Evolutionary conservation across 495 filamentous ascomycete genomes (phyloP), one percentile per base, ranked within the genome.

Genomic region (Tuber calosporum): DNA sequence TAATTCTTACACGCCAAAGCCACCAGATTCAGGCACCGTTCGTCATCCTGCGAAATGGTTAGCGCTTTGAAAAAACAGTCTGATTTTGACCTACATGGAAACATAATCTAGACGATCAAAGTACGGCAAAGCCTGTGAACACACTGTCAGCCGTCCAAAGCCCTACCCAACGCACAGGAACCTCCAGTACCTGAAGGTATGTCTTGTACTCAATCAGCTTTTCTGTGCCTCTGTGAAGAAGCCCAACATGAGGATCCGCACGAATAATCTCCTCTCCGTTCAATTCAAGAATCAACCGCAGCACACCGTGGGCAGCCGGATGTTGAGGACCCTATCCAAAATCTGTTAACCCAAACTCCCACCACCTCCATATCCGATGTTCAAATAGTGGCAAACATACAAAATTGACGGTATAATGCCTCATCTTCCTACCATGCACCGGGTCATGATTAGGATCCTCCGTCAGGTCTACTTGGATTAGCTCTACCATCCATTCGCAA

Each of bases 201-300:
- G 93, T 97, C 88, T 95, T 96, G 87, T 99, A 99, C 86, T 99
- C 96, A 83, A 97, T 98, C 85, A 99, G 89, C 88, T 99, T 99
- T 87, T 99, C 96, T 72, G 96, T 99, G 77, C 96, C 96, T 81
- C 96, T 89, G 84, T 99, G 96, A 77, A 99, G 87, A 79, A 99
- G 84, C 69, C 96, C 96, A 75, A 99, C 96, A 84, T 99, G 96
- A 37, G 96, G 96, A 85, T 99, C 96, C 72, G 92, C 88, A 78
- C 96, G 91, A 77, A 99, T 86, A 79, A 99, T 99, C 86, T 97
- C 92, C 84, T 99, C 96, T 80, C 96, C 96, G 85, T 92, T 97
- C 79, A 99, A 87, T 82, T 99, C 96, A 81, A 98, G 87, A 87
- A 99, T 99, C 84, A 99, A 86, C 30, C 96, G 92, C 80, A 99